A percentile compares a stretch with the other conserved stretches of the same genome.
Conservation (phyloP, 1,139 yeast species). For the Pichia sp. region DNA sequence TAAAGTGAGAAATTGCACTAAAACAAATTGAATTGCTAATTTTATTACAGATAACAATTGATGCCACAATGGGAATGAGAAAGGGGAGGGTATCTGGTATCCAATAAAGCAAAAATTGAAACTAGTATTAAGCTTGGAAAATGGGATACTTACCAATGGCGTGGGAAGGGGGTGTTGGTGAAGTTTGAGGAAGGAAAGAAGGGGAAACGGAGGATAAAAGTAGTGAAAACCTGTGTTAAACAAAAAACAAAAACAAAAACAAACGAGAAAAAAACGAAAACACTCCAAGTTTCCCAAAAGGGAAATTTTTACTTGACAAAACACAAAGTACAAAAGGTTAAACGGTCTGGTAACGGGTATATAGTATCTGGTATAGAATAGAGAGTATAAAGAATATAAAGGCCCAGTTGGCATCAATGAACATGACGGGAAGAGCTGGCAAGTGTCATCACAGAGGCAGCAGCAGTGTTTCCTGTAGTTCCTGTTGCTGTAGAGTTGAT, state of each 20-base stretch:
- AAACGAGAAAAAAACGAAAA: too few species aligned
- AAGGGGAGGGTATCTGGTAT: background rate
- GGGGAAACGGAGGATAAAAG: background rate
- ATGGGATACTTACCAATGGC: background rate
- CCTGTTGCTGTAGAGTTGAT: conserved; percentile 19
- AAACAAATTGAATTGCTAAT: background rate
- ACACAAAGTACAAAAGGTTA: background rate
- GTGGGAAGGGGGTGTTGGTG: background rate
- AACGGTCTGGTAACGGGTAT: background rate
- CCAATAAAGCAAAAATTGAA: background rate
- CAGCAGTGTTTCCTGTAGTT: conserved; percentile 31
- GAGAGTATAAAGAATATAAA: background rate
- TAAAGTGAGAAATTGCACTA: background rate
- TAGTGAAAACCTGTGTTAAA: background rate
- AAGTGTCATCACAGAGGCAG: conserved; percentile 48
- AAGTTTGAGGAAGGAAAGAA: too few species aligned
- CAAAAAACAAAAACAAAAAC: background rate
- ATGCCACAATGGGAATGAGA: background rate
- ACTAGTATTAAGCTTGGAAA: background rate
- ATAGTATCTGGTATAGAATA: background rate
- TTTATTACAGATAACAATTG: background rate
- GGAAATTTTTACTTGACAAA: background rate
- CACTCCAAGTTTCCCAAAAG: background rate
- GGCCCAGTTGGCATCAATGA: background rate
- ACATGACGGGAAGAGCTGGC: conserved; percentile 46